Conservation (phyloP, 176 grass and related monocot species). For the Triticum monococcum region DNA sequence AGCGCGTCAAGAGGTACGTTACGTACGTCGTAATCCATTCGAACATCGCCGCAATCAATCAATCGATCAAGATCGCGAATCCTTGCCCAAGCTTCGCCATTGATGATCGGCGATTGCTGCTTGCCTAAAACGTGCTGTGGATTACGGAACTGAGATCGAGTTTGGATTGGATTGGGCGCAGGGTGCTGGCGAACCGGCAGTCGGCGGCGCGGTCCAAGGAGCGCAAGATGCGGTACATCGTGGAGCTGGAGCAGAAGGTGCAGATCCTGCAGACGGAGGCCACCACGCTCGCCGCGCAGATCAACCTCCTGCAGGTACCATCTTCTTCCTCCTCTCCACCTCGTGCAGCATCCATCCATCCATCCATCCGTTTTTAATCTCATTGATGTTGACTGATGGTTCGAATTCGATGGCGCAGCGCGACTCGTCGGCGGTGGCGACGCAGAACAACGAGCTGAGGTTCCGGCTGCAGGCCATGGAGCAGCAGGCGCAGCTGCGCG, state of each 20-base stretch:
- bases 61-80: not conserved
- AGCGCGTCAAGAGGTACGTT: constrained; percentile 91
- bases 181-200: constrained; percentile 93
- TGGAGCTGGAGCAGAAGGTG: constrained; percentile 92
- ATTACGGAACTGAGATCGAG: not conserved
- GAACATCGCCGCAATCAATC: not conserved
- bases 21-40: constrained; percentile 32
- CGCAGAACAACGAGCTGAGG: constrained; percentile 89
- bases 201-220: constrained; percentile 97
- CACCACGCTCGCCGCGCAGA: constrained; percentile 74
- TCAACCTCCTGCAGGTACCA: constrained; percentile 70
- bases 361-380: not conserved
- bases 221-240: constrained; percentile 82
- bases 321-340: not conserved
- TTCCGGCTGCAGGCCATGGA: constrained; percentile 96
- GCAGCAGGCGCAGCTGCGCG: constrained; percentile 86
- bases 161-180: not conserved
- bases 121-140: not conserved
- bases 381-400: no score
- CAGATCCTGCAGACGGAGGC: constrained; percentile 88
- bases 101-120: not conserved
- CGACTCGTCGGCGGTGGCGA: constrained; percentile 58
- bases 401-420: constrained; percentile 36
- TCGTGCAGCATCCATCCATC: not conserved
- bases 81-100: not conserved